Evolutionary conservation across 768 basidiomycete species (phyloP), one percentile per base, ranked within the genome.

Genomic region (Leccinum obscurum): DNA sequence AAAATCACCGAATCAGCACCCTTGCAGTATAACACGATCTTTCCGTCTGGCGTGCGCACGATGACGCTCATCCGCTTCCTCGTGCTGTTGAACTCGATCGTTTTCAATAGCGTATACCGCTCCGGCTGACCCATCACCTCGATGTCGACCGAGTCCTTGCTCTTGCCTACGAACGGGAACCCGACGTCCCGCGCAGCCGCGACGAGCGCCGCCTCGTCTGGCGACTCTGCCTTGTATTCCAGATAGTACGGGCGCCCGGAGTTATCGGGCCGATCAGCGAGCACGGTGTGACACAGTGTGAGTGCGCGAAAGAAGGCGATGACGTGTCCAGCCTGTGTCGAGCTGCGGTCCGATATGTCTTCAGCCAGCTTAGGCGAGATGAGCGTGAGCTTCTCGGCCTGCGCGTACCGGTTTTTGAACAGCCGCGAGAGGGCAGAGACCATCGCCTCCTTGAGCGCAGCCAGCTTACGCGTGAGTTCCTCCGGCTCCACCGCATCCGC

Each of bases 1-100:
- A 95, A 96, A 66, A 98, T 90, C 68, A 98, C 94, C 65, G 87
- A 90, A 74, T 98, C 96, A 14, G 96, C 96, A n/a, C 96, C 96
- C 75, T 98, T 98, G 83, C 89, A 91, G 71, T 95, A 96, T 60
- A 98, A 76, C 28, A 95, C 78, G 61, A 97, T 77, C 66, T 81
- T 79, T 17, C 93, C 93, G 58, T 93, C 90, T 0, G 96, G 92
- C 55, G 83, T 83, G 28, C 96, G 90, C 49, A 93, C 86, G 60
- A 98, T 77, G 50, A 93, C 91, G 71, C 91, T 95, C 96, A 98
- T 98, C 59, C 96, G 82, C 78, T 98, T 99, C 62, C 96, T 80
- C 51, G 94, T 87, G 67, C 88, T 90, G 79, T 90, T 95, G 82
- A 99, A 99, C 72, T 98, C 96, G 68, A 98, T 81, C 65, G 90